phyloP scores from a whole-genome alignment of 1,139 yeast species.

The Spathaspora jeffriesii region DNA sequence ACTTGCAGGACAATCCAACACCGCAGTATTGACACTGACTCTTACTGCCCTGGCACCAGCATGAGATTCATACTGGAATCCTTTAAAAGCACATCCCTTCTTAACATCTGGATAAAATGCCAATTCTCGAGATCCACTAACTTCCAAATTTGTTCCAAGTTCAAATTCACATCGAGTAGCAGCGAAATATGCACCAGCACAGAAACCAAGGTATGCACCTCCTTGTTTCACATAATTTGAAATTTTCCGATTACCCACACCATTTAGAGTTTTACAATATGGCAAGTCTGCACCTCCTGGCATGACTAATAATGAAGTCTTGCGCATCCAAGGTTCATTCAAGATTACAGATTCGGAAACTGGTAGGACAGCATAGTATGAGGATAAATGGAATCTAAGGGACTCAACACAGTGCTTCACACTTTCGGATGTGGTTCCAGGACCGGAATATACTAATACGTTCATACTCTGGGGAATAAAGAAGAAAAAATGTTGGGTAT shows the following conservation, averaged over 20 bases:
- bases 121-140: slow-evolving; percentile 81
- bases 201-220: slow-evolving; percentile 82
- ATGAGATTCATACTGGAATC: slow-evolving; percentile 79
- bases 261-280: slow-evolving; percentile 69
- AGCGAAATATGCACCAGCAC: slow-evolving; percentile 96
- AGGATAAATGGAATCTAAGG: slow-evolving; percentile 73
- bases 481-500: too few relatives aligned
- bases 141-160: slow-evolving; percentile 71
- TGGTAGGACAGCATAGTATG: slow-evolving; percentile 82
- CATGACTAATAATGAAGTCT: slow-evolving; percentile 76
- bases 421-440: slow-evolving; percentile 86
- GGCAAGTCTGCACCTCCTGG: slow-evolving; percentile 99
- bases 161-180: slow-evolving; percentile 82
- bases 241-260: slow-evolving; percentile 64
- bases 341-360: slow-evolving; percentile 63
- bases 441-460: slow-evolving; percentile 79
- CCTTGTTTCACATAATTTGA: slow-evolving; percentile 71
- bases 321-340: slow-evolving; percentile 86
- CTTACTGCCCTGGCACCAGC: slow-evolving; percentile 67
- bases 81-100: slow-evolving; percentile 79
- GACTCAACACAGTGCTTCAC: slow-evolving; percentile 84
- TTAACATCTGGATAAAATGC: slow-evolving; percentile 79
- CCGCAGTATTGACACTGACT: slow-evolving; percentile 38
- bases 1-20: slow-evolving; percentile 22
- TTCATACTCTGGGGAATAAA: slow-evolving; percentile 48